Evolutionary conservation across 345 rosid genomes (phyloP).

Genomic region (Eucalyptus leucophloia): DNA sequence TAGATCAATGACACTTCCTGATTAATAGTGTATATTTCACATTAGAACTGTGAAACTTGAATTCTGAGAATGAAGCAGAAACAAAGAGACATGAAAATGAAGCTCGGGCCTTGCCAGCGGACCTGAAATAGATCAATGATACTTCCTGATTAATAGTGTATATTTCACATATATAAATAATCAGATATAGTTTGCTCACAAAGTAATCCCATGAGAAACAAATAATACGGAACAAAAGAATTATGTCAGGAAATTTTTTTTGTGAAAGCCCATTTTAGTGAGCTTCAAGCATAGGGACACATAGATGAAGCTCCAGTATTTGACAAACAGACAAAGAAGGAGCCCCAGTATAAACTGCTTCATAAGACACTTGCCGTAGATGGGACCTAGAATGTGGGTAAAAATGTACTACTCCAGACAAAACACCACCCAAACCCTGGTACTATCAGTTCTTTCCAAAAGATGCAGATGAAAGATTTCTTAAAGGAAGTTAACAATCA

Average conservation of each 20-base stretch:
- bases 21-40: background rate
- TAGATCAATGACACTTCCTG: slow-evolving; percentile 7
- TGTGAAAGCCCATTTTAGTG: background rate
- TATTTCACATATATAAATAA: background rate
- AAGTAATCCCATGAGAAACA: background rate
- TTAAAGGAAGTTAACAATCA: background rate
- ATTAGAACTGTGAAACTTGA: slow-evolving; percentile 52
- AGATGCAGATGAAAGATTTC: background rate
- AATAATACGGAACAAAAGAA: background rate
- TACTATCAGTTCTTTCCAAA: background rate
- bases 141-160: background rate
- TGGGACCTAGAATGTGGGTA: background rate
- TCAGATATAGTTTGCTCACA: background rate
- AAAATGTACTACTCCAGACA: background rate
- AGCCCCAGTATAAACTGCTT: fast-evolving
- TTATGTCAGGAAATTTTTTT: background rate
- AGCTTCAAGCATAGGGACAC: background rate
- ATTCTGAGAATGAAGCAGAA: slow-evolving; percentile 40
- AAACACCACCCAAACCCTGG: background rate
- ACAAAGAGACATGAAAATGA: slow-evolving; percentile 44
- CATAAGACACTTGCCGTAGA: background rate
- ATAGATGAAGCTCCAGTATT: background rate
- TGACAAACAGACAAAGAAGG: background rate
- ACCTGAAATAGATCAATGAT: slow-evolving; percentile 34
- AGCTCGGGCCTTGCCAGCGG: slow-evolving; percentile 47